A percentile compares a stretch with the other conserved stretches of the same genome.
Evolutionary conservation across 1,284 basidiomycete species (phyloP).

Genomic region (Tranzscheliella williamsii): DNA sequence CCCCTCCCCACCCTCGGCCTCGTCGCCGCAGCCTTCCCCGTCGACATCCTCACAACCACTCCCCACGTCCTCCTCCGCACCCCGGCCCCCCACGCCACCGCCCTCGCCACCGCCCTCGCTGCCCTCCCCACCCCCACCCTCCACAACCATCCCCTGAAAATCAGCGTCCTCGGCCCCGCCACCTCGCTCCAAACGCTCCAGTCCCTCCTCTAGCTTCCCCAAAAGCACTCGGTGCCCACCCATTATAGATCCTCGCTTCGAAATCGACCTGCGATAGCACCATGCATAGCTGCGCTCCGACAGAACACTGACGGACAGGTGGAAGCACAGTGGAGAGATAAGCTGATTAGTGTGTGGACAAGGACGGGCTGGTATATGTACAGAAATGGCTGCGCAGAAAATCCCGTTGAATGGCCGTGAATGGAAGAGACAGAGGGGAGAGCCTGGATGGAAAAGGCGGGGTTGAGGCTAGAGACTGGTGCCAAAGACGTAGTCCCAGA

Average conservation of each 20-base stretch:
- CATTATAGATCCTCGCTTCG: no score
- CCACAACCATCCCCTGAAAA: not conserved
- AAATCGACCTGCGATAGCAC: no score
- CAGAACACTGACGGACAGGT: no score
- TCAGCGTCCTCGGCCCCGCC: slow-evolving; percentile 17
- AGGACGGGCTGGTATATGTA: no score
- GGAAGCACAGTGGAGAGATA: no score
- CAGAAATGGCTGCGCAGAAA: no score
- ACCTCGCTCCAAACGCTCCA: slow-evolving; percentile 16
- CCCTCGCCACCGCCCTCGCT: slow-evolving; percentile 15
- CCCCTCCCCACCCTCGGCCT: slow-evolving; percentile 24
- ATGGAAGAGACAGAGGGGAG: no score
- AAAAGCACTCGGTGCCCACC: no score
- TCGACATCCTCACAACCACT: slow-evolving; percentile 38
- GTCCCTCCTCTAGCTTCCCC: slow-evolving; percentile 10
- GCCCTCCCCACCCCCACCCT: slow-evolving; percentile 13
- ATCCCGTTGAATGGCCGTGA: no score
- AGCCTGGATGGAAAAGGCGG: no score
- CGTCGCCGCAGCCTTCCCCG: slow-evolving; percentile 27
- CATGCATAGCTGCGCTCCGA: no score
- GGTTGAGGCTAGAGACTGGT: slow-evolving; percentile 64
- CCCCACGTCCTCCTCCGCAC: slow-evolving; percentile 7
- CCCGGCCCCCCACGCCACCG: slow-evolving; percentile 7
- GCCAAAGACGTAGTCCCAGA: slow-evolving; percentile 93
- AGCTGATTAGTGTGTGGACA: no score